Evolutionary conservation across 106 monocot species (phyloP).

Genomic region (Dendrobium catenatum): DNA sequence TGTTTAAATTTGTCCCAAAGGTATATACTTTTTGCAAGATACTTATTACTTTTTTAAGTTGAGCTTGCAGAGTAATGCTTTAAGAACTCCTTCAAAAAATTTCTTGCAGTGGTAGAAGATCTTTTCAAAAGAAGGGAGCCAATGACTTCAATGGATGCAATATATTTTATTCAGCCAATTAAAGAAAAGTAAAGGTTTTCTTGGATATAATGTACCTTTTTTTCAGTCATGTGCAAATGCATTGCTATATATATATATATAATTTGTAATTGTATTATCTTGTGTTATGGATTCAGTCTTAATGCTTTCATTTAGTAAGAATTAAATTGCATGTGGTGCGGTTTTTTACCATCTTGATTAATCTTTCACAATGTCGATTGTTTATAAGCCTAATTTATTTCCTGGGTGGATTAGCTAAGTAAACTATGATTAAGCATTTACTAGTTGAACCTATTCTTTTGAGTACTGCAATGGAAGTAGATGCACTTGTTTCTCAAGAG

Average conservation of each 20-base stretch:
- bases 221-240: neutral
- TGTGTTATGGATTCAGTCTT: neutral
- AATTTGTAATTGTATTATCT: neutral
- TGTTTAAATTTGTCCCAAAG: neutral
- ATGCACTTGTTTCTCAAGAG: too few species aligned
- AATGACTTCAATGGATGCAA: slow-evolving; percentile 85
- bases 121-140: slow-evolving; percentile 89
- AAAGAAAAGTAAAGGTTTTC: slow-evolving; percentile 66
- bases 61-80: neutral
- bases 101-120: slow-evolving; percentile 85
- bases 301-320: neutral
- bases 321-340: neutral
- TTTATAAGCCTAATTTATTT: neutral
- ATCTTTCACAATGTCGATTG: neutral
- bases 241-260: neutral
- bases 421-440: neutral
- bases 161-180: slow-evolving; percentile 92
- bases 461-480: neutral
- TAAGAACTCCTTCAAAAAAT: neutral
- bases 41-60: neutral
- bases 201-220: neutral
- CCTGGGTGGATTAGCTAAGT: neutral
- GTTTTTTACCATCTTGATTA: neutral
- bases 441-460: neutral
- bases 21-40: neutral